Evolutionary conservation across 2,329 filamentous ascomycete species (phyloP).

Genomic region (Ilyonectria destructans): DNA sequence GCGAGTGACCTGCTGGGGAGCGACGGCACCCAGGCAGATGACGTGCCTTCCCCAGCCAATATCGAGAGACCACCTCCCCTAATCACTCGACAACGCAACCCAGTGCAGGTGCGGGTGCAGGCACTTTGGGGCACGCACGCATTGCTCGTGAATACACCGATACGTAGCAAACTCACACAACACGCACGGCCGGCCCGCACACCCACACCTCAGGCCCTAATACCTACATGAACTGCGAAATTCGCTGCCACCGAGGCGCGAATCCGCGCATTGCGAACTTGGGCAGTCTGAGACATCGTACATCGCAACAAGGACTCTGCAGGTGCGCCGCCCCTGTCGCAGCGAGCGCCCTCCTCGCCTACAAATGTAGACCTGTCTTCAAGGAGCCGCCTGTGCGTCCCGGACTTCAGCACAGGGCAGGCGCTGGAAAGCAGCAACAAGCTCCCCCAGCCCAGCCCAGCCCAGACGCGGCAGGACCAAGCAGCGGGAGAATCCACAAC

Average conservation of each 20-base stretch:
- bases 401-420: constrained; percentile 29
- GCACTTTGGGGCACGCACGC: constrained; percentile 24
- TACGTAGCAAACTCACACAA: constrained; percentile 35
- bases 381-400: constrained; percentile 24
- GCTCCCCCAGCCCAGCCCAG: constrained; percentile 29
- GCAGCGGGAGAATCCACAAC: constrained; percentile 33
- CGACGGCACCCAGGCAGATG: constrained; percentile 10
- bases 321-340: constrained; percentile 1
- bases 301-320: neutral
- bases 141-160: constrained; percentile 35
- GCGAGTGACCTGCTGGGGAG: constrained; percentile 4
- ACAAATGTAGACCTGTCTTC: constrained; percentile 6
- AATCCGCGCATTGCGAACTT: constrained; percentile 10
- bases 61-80: constrained; percentile 20
- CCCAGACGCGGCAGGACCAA: constrained; percentile 35
- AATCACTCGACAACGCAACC: constrained; percentile 24
- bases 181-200: constrained; percentile 47
- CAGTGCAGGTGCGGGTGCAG: constrained; percentile 24
- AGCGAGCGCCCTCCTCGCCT: neutral
- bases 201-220: constrained; percentile 51
- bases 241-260: constrained; percentile 29
- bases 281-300: constrained; percentile 1
- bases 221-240: constrained; percentile 49
- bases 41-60: constrained; percentile 34
- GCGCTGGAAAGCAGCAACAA: constrained; percentile 23